These are phyloP conservation scores for Aspergillus pseudotamarii DNA, from an alignment of 2,329 filamentous ascomycete species.

Conservation along the genomic window DNA sequence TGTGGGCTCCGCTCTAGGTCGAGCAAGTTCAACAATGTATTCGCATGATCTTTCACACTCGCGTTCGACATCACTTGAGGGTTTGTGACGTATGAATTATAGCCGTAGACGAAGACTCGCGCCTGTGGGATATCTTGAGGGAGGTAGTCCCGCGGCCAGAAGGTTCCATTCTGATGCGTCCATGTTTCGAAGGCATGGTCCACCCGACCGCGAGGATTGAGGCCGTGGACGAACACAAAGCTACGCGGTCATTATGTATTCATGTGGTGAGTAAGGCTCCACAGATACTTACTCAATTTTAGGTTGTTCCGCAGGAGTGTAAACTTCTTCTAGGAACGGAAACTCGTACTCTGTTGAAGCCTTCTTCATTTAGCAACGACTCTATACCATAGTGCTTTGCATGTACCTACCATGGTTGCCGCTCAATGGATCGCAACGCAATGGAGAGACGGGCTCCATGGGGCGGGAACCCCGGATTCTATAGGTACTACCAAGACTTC, in stretches of 20 bases:
- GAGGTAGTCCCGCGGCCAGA: constrained; percentile 30
- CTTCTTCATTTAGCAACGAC: constrained; percentile 11
- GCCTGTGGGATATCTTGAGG: constrained; percentile 33
- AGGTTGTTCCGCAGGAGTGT: constrained; percentile 25
- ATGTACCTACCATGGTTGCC: constrained; percentile 15
- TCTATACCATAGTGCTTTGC: background rate
- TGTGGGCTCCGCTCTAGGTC: constrained; percentile 34
- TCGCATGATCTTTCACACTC: constrained; percentile 38
- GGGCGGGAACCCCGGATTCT: background rate
- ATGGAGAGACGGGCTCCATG: background rate
- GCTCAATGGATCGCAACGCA: background rate
- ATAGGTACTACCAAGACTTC: background rate
- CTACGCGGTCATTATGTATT: constrained; percentile 12
- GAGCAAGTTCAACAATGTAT: constrained; percentile 35
- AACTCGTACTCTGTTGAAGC: constrained; percentile 28
- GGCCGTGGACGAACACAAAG: constrained; percentile 36
- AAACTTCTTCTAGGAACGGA: constrained; percentile 35
- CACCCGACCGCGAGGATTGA: constrained; percentile 33
- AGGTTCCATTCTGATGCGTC: constrained; percentile 32
- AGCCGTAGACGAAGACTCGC: constrained; percentile 36
- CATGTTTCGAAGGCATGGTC: constrained; percentile 38
- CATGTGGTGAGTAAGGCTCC: too few relatives aligned
- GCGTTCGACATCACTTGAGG: constrained; percentile 37
- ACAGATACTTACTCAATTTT: constrained; percentile 31
- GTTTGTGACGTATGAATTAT: constrained; percentile 35